Evolutionary conservation across 1,284 basidiomycete genomes (phyloP), one percentile per base, ranked within the genome.

Genomic region (Puccinia coronata): DNA sequence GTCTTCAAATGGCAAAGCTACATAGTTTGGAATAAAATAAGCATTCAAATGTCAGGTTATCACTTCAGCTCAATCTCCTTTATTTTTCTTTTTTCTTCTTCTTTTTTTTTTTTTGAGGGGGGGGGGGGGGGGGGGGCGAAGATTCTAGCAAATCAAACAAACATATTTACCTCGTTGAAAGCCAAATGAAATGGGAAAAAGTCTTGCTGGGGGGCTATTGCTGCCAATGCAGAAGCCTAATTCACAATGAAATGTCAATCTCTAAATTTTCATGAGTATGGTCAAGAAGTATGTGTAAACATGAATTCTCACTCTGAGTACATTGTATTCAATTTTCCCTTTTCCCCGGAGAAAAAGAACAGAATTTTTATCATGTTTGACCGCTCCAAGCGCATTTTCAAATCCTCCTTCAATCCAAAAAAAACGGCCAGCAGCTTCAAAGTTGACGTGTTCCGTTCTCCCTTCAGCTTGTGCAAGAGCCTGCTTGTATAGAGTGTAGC

Each of bases 221-320:
- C 41, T 34, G 61, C 75, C 11, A 63, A 36, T 34, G 75, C 75
- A 49, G 75, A 77, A 47, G 75, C 75, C 75, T 77, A 36, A 23
- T n/a, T n/a, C n/a, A 34, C 51, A 36, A 4, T 3, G 9, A 34
- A 49, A 20, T 36, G 28, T 49, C 16, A 36, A 36, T 20, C 16
- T n/a, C 20, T 39, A 8, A 34, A 8, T 43, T 14, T n/a, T 39
- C 47, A 47, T 36, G 31, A 51, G 47, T 34, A 5, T 5, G 25
- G 2, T 63, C n/a, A n/a, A n/a, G n/a, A 69, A n/a, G 9, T 5
- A 49, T 28, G 31, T 1, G 23, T 0, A 49, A 43, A 49, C 3
- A 31, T 43, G n/a, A 18, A 70, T 18, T 34, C 23, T 49, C 2
- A 77, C 75, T 65, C 61, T 51, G 49, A 77, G 39, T 65, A 65